Evolutionary conservation across 805 yeast species (phyloP), one percentile per base, ranked within the genome.

Genomic region (Candida golubevii): DNA sequence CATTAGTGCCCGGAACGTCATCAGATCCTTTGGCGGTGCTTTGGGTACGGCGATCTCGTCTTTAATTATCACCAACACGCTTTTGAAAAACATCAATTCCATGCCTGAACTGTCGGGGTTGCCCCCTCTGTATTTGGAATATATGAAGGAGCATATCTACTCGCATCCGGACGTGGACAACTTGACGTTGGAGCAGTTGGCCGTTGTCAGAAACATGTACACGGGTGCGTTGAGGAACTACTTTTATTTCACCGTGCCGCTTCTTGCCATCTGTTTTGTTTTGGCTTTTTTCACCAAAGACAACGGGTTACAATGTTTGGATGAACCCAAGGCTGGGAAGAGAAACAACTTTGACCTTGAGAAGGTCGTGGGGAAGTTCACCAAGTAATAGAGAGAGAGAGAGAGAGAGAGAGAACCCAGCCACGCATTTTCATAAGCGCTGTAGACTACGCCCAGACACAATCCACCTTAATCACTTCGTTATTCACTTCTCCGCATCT

Each of bases 1-100:
- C 11, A 78, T 79, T 8, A 69, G 82, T 3, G 67, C 81, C 1
- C 66, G 85, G 56, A 79, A 79, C 51, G 78, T 78, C 23, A 52
- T 77, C 38, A 63, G 85, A 43, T 74, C 81, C 3, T 71, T 81
- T 45, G 86, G 85, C 12, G 83, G 83, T n/a, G 72, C 84, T 1
- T 62, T 78, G 26, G 85, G 85, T 0, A 63, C 79, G 32, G 82
- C 84, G 0, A 59, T 75, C 8, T 57, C 66, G 23, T 66, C 75
- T 1, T 59, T 68, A 12, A 66, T 67, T 28, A 60, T 69, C 14
- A 61, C 70, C 44, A 71, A 69, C 48, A 53, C 69, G 0, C 49
- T 70, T 33, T 43, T 65, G 43, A 48, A 50, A 34, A 54, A 61
- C 32, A 54, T 67, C 23, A 41, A 46, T 6, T 31, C 26, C 8